Evolutionary conservation across 805 yeast genomes (phyloP).

Genomic region (Cyberlindnera petersonii): DNA sequence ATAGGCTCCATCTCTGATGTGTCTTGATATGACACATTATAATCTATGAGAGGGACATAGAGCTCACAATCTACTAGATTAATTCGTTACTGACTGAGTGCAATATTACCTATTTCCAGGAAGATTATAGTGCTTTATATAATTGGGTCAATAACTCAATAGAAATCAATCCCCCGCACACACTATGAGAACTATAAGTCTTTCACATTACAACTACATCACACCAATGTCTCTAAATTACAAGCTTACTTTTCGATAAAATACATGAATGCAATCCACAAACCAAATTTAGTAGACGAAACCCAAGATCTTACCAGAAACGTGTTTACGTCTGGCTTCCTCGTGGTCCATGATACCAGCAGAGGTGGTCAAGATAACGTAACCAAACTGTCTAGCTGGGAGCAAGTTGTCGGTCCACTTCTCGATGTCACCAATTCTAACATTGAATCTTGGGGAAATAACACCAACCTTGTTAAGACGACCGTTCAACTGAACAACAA

Average conservation of each 20-base stretch:
- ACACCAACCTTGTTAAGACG: constrained; percentile 99
- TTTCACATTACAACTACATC: no score
- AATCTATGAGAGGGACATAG: no score
- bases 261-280: constrained; percentile 12
- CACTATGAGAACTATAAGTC: no score
- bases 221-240: constrained; percentile 19
- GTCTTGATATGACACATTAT: no score
- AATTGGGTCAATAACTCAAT: no score
- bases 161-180: no score
- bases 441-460: constrained; percentile 97
- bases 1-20: no score
- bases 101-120: no score
- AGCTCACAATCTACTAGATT: no score
- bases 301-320: constrained; percentile 97
- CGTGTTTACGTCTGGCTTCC: constrained; percentile 99
- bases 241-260: constrained; percentile 14
- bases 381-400: constrained; percentile 99
- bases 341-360: constrained; percentile 99
- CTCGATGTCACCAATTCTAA: constrained; percentile 91
- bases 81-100: no score
- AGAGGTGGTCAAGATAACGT: constrained; percentile 95
- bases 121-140: no score
- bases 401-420: constrained; percentile 98
- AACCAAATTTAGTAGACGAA: constrained; percentile 85
- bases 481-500: constrained; percentile 94